Evolutionary conservation across 768 basidiomycete genomes (phyloP).

Genomic region (Lentinula aciculospora): DNA sequence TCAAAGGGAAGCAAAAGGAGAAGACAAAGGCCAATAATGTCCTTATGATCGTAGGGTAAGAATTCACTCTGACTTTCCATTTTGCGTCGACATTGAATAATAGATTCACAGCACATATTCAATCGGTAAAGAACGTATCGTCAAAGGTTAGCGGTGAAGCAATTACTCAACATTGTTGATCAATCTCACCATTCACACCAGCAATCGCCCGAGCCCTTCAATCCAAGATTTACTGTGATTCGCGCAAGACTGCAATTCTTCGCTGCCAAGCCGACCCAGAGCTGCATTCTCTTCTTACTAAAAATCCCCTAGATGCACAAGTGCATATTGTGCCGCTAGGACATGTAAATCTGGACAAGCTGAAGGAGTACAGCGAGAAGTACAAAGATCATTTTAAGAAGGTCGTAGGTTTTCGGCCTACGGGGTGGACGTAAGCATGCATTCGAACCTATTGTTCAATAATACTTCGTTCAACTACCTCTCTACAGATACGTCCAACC

Average conservation of each 20-base stretch:
- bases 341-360: constrained; percentile 67
- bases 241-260: constrained; percentile 76
- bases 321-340: constrained; percentile 86
- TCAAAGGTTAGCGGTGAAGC: constrained; percentile 60
- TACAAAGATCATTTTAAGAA: constrained; percentile 68
- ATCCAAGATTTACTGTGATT: constrained; percentile 86
- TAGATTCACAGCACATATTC: constrained; percentile 72
- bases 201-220: constrained; percentile 80
- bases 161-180: not conserved
- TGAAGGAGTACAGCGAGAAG: constrained; percentile 71
- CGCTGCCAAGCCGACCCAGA: constrained; percentile 83
- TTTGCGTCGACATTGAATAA: not conserved
- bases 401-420: constrained; percentile 83
- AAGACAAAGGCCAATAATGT: constrained; percentile 24
- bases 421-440: constrained; percentile 86
- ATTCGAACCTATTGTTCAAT: constrained; percentile 1
- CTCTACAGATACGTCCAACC: constrained; percentile 59
- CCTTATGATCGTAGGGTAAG: constrained; percentile 72
- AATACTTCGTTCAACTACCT: not conserved
- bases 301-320: constrained; percentile 66
- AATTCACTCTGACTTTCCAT: not conserved
- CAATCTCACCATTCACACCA: constrained; percentile 20
- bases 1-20: constrained; percentile 28
- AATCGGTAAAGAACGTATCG: constrained; percentile 95
- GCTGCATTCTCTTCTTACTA: constrained; percentile 69